These are phyloP conservation scores for Crotalaria pallida DNA, from an alignment of 306 rosid genomes.

Conservation along the genomic window DNA sequence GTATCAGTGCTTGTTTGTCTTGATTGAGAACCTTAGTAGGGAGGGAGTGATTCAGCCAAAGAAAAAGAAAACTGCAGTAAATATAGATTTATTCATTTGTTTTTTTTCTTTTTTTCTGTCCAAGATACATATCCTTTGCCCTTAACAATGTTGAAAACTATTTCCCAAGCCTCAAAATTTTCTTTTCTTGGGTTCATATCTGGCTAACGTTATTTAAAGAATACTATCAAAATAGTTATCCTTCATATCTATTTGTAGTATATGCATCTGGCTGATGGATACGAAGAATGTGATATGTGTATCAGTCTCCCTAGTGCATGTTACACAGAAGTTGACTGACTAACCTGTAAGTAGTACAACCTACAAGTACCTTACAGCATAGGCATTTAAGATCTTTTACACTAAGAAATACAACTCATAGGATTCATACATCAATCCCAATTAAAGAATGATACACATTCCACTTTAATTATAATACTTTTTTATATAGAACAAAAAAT, in stretches of 20 bases:
- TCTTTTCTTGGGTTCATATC: background rate
- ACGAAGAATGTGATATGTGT: background rate
- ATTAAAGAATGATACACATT: background rate
- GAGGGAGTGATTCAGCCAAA: background rate
- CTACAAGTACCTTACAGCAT: slow-evolving; percentile 65
- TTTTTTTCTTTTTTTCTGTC: background rate
- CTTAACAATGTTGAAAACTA: background rate
- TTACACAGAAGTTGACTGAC: slow-evolving; percentile 59
- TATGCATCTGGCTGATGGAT: background rate
- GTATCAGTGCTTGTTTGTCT: background rate
- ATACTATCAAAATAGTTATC: background rate
- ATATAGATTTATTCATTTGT: background rate
- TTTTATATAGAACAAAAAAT: too few species aligned
- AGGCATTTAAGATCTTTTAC: slow-evolving; percentile 43
- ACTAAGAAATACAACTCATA: too few species aligned
- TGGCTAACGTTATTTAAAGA: background rate
- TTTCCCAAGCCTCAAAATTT: background rate
- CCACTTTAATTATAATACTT: too few species aligned
- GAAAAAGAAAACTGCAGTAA: background rate
- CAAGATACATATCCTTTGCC: background rate
- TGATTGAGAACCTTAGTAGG: slow-evolving; percentile 1
- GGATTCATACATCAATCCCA: too few species aligned
- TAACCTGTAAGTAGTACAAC: slow-evolving; percentile 74
- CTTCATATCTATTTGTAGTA: background rate
- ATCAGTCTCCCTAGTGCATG: slow-evolving; percentile 27